phyloP scores from a whole-genome alignment of 2,329 filamentous ascomycete genomes.

The Calonectria ilicicola region DNA sequence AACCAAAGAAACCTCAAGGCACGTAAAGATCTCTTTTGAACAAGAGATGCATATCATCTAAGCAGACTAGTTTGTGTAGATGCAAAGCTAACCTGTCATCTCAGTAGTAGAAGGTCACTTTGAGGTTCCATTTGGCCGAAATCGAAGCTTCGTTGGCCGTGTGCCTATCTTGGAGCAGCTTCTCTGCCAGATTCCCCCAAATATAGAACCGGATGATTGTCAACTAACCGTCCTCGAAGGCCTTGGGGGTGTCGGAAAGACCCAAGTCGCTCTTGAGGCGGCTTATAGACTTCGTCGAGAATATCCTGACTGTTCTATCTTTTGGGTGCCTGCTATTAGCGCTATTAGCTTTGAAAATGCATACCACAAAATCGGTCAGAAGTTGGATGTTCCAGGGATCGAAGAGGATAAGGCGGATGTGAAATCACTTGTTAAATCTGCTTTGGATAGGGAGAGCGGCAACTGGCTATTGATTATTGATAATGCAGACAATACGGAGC shows the following conservation, averaged over 20 bases:
- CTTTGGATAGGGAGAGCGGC: slow-evolving; percentile 43
- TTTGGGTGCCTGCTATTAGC: slow-evolving; percentile 53
- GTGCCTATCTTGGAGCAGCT: neutral
- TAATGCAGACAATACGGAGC: slow-evolving; percentile 54
- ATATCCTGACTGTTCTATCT: slow-evolving; percentile 49
- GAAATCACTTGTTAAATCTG: slow-evolving; percentile 49
- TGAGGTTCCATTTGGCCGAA: slow-evolving; percentile 40
- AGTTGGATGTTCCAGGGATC: slow-evolving; percentile 42
- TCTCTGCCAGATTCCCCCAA: neutral
- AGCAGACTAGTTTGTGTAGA: too few species aligned
- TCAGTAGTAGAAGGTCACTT: neutral
- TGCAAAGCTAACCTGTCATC: too few species aligned
- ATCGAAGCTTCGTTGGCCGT: slow-evolving; percentile 42
- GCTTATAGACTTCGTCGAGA: slow-evolving; percentile 42
- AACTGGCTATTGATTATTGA: slow-evolving; percentile 58
- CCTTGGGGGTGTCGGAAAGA: slow-evolving; percentile 53
- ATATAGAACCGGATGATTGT: neutral
- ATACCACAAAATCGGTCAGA: slow-evolving; percentile 48
- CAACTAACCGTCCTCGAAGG: slow-evolving; percentile 37
- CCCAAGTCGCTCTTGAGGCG: slow-evolving; percentile 52
- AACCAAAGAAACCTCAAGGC: too few species aligned
- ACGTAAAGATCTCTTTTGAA: too few species aligned
- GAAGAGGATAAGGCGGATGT: slow-evolving; percentile 50
- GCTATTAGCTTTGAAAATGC: slow-evolving; percentile 48
- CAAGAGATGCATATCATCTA: too few species aligned